Evolutionary conservation across 768 basidiomycete species (phyloP).

Genomic region (Boletus bicolor): DNA sequence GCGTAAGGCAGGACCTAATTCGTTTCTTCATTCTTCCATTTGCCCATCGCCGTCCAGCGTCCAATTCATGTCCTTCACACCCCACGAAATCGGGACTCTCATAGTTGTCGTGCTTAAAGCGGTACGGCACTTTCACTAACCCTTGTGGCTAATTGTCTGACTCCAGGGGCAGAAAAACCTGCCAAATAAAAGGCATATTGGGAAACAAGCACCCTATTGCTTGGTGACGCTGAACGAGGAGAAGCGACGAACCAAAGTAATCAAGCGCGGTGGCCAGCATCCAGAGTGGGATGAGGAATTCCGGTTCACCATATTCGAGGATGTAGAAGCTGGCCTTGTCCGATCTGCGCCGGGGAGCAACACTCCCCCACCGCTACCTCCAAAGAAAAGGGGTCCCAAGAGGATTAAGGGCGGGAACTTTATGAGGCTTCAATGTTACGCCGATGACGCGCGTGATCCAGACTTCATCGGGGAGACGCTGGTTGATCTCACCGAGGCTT

Average conservation of each 20-base stretch:
- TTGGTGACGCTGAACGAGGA: conserved; percentile 74
- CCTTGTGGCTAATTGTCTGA: conserved; percentile 13
- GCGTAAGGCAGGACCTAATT: conserved; percentile 16
- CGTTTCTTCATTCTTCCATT: conserved; percentile 2
- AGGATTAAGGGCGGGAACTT: conserved; percentile 67
- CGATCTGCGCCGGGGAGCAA: conserved; percentile 39
- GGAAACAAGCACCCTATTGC: conserved; percentile 98
- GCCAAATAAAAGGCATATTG: conserved; percentile 88
- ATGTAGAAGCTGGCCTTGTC: conserved; percentile 52
- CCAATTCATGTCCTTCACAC: conserved; percentile 51
- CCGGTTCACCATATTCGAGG: conserved; percentile 86
- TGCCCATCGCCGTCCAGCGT: conserved; percentile 1
- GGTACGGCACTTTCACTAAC: conserved; percentile 48
- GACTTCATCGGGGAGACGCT: conserved; percentile 90
- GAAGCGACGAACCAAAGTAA: conserved; percentile 85
- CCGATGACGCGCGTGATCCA: conserved; percentile 93
- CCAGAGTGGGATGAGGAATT: conserved; percentile 99
- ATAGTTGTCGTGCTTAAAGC: conserved; percentile 93
- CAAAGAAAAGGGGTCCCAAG: conserved; percentile 50
- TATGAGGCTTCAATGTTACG: conserved; percentile 85
- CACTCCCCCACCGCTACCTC: conserved; percentile 67
- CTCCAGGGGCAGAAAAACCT: conserved; percentile 64
- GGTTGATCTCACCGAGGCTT: conserved; percentile 83
- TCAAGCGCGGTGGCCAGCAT: conserved; percentile 96
- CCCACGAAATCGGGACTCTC: conserved; percentile 86